Evolutionary conservation across 2,329 filamentous ascomycete species (phyloP), one percentile per base, ranked within the genome.

Genomic region (Fusarium sp.): DNA sequence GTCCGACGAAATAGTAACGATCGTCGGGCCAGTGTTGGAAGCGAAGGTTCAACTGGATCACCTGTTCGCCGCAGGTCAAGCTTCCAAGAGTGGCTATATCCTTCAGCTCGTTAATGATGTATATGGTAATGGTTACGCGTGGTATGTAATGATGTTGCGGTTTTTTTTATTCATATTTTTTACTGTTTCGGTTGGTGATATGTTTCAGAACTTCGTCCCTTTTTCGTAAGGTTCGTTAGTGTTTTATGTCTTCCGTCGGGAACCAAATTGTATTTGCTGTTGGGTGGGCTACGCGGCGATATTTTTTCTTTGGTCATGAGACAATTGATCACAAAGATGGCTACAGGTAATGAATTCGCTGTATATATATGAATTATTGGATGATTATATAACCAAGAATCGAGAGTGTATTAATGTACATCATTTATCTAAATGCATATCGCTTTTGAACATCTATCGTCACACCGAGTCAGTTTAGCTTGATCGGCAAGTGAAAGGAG

Each of bases 61-160:
- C 67, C 67, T 14, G 66, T 70, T 9, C 66, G 58, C 47, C 73
- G 73, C 24, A 64, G 66, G 24, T 75, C 72, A 12, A 67, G 72
- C n/a, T 73, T 73, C 14, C 58, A 73, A 17, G 73, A 75, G 28
- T 75, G 69, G 69, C 51, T 75, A 10, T 75, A 75, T 48, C 73
- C 72, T 28, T 72, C 72, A 35, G 73, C 73, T 9, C 73, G 73
- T 30, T 75, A 58, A 65, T 30, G 22, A 51, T 22, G 14, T 11
- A n/a, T 9, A n/a, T 26, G 18, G 20, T 4, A 35, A 17, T 8
- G 6, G 6, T 22, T 36, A 9, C 24, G 35, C 32, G 28, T 8
- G 20, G 30, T 28, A 13, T 8, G 10, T 36, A 26, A 24, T 24
- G 17, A 24, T n/a, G 13, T 13, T 9, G 15, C 8, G 9, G 13